Percentiles rank a stretch among this genome's conserved stretches.
phyloP scores from a whole-genome alignment of 2,329 filamentous ascomycete genomes.

The Lecanoromycetidae sp. region DNA sequence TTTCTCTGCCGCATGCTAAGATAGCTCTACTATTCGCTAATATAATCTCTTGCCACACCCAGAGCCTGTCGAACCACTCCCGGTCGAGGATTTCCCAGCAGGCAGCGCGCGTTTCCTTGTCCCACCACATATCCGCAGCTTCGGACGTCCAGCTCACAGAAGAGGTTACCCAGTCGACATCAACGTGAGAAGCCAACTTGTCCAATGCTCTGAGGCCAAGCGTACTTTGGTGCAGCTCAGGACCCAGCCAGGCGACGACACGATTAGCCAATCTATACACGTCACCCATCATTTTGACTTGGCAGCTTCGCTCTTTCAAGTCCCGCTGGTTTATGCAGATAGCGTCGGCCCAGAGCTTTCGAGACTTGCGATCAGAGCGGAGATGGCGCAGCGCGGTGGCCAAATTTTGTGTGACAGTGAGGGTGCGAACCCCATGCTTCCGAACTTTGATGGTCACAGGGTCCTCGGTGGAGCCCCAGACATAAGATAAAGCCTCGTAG shows the following conservation, averaged over 20 bases:
- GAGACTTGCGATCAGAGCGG: not conserved
- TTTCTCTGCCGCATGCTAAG: not conserved
- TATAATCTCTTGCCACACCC: slow-evolving; percentile 5
- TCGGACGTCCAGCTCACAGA: not conserved
- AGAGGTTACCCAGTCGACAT: not conserved
- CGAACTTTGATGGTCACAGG: not conserved
- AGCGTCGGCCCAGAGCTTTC: slow-evolving; percentile 19
- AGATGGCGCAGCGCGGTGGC: not conserved
- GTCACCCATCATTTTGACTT: slow-evolving; percentile 19
- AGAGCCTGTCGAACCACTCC: slow-evolving; percentile 9
- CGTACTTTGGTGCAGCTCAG: not conserved
- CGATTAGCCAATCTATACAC: slow-evolving; percentile 20
- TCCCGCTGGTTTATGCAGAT: slow-evolving; percentile 21
- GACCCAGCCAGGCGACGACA: slow-evolving; percentile 18
- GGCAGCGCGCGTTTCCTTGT: not conserved
- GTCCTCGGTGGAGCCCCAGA: not conserved
- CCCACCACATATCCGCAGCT: not conserved
- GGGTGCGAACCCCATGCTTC: not conserved
- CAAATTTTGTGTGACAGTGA: not conserved
- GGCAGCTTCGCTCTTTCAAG: slow-evolving; percentile 14
- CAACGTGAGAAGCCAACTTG: not conserved
- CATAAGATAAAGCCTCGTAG: slow-evolving; percentile 1
- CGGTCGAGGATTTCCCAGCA: not conserved
- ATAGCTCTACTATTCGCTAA: not conserved
- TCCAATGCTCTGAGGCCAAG: not conserved